These are phyloP conservation scores for Rhodomyrtus psidioides DNA, from an alignment of 441 rosid genomes.

Conservation along the genomic window DNA sequence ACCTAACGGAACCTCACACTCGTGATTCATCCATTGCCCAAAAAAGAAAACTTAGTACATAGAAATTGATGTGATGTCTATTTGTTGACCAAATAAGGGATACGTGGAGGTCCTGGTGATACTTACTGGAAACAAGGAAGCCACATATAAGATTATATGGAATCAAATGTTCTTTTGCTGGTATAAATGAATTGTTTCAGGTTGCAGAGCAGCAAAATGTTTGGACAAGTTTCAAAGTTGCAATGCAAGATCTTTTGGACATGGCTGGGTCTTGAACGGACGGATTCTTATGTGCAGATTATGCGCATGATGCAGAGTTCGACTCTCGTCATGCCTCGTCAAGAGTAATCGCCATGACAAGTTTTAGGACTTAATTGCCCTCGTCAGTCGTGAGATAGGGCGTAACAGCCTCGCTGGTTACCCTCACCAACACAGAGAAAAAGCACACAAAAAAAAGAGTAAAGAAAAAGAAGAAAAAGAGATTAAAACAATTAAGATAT, in stretches of 20 bases:
- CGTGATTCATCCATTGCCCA: rapidly evolving
- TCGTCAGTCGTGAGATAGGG: too few species aligned
- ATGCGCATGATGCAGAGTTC: background rate
- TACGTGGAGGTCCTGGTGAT: background rate
- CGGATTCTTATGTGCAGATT: background rate
- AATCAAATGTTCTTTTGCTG: background rate
- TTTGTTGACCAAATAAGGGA: background rate
- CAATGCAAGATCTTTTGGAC: background rate
- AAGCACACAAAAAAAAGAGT: too few species aligned
- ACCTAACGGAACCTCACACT: background rate
- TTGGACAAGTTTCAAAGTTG: background rate
- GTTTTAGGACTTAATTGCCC: too few species aligned
- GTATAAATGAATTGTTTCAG: background rate
- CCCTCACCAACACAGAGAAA: too few species aligned
- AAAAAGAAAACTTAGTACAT: background rate
- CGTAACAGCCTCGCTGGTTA: too few species aligned
- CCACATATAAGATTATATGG: background rate
- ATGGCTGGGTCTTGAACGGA: background rate
- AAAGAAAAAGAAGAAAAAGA: too few species aligned
- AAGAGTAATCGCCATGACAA: background rate
- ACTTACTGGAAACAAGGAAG: background rate
- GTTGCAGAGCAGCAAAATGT: background rate
- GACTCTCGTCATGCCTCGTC: too few species aligned
- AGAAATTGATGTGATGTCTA: background rate
- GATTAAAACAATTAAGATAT: too few species aligned